Evolutionary conservation across 1,284 basidiomycete genomes (phyloP).

Genomic region (Cryptococcus sp.): DNA sequence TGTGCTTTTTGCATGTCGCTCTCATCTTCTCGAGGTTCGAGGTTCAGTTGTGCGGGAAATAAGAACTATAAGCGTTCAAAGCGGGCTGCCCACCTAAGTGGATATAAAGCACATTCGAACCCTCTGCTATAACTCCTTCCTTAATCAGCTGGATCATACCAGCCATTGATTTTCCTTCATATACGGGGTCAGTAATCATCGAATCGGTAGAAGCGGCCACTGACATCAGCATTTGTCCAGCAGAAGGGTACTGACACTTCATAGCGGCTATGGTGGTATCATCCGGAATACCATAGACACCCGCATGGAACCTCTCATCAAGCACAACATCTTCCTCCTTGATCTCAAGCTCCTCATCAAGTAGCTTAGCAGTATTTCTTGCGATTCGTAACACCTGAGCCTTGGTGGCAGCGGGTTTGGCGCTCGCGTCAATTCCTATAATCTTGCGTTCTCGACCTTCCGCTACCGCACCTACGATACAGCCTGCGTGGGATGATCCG

Average conservation of each 20-base stretch:
- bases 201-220: constrained; percentile 26
- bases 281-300: constrained; percentile 33
- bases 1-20: no score
- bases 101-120: constrained; percentile 32
- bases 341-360: constrained; percentile 21
- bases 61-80: constrained; percentile 29
- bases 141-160: constrained; percentile 34
- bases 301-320: constrained; percentile 33
- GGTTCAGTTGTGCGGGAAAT: constrained; percentile 16
- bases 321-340: constrained; percentile 26
- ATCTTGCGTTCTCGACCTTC: constrained; percentile 32
- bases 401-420: constrained; percentile 28
- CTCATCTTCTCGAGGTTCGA: no score
- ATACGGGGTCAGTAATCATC: constrained; percentile 37
- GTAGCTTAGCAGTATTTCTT: constrained; percentile 19
- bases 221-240: not conserved
- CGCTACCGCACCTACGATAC: constrained; percentile 27
- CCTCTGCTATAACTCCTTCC: constrained; percentile 21
- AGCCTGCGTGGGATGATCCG: constrained; percentile 32
- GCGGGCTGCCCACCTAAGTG: constrained; percentile 37
- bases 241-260: constrained; percentile 19
- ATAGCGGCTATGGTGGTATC: constrained; percentile 29
- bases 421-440: constrained; percentile 35
- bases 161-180: constrained; percentile 36
- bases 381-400: constrained; percentile 28